Evolutionary conservation across 2,329 filamentous ascomycete species (phyloP).

Genomic region (Penicillium sp.): DNA sequence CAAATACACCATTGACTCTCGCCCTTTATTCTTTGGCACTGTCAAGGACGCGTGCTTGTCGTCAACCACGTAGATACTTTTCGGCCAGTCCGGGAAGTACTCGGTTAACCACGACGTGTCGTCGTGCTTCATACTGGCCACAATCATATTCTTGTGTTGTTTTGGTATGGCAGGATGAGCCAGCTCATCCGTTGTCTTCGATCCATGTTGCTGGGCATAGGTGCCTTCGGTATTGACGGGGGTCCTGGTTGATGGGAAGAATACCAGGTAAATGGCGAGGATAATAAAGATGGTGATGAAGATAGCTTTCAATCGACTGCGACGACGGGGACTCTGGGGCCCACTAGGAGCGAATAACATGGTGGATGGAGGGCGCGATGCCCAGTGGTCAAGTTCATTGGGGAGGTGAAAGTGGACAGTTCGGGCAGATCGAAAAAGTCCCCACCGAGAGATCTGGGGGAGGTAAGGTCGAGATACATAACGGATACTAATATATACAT

Average conservation of each 20-base stretch:
- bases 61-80: constrained; percentile 55
- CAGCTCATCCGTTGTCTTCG: constrained; percentile 16
- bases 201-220: constrained; percentile 20
- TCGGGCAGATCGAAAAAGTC: not conserved
- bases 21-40: constrained; percentile 46
- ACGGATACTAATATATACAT: too few relatives aligned
- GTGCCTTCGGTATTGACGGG: constrained; percentile 13
- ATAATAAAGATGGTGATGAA: constrained; percentile 34
- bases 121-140: constrained; percentile 41
- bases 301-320: constrained; percentile 35
- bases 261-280: constrained; percentile 33
- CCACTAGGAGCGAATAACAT: constrained; percentile 37
- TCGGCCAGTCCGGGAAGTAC: constrained; percentile 47
- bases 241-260: constrained; percentile 25
- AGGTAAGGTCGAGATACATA: not conserved
- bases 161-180: constrained; percentile 17
- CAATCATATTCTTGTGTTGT: constrained; percentile 34
- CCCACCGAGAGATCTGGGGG: not conserved
- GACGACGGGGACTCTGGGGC: constrained; percentile 34
- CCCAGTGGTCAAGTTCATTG: constrained; percentile 19
- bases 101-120: constrained; percentile 42
- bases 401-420: not conserved
- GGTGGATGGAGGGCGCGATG: constrained; percentile 10
- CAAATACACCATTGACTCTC: constrained; percentile 45
- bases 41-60: constrained; percentile 47